Evolutionary conservation across 257 asterid genomes (phyloP), one percentile per base, ranked within the genome.

Genomic region (Salvia miltiorrhiza): DNA sequence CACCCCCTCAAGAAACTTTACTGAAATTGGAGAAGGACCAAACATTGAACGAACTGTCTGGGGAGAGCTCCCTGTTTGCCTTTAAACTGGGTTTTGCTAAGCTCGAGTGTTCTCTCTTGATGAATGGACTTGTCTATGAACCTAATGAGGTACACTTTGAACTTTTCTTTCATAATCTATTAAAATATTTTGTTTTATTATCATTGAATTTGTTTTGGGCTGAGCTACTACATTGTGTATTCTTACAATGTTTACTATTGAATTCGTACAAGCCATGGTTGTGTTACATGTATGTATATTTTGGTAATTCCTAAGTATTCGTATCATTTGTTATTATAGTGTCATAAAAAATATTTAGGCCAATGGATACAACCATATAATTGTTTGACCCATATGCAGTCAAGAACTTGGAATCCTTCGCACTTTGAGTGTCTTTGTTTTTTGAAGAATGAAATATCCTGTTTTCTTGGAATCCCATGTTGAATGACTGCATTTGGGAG

Each of bases 51-150:
- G 92, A 87, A 74, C 80, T 79, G 59, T 78, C 97, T 26, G 87
- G 24, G 66, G 96, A 89, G 69, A 87, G 91, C 85, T 79, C 99
- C 79, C 24, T 83, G 82, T 87, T 86, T 85, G 99, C 87, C 62
- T 83, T 76, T 69, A 91, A 91, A 86, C 85, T 90, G 65, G 99
- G 99, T 49, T 77, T 94, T 83, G 71, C 94, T 33, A 90, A 87
- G 84, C 82, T 85, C 63, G 85, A 80, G 70, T 87, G 97, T 71
- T 79, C 91, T 77, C 96, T 94, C 76, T 81, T 91, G 82, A 86
- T 94, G 89, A 94, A 94, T 58, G 99, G 99, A 78, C 97, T 91
- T 77, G 96, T 94, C 84, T 73, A 81, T 82, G 96, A 94, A 48
- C 76, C 96, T 41, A 91, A 60, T 73, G 97, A 94, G 97, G 99